Evolutionary conservation across 2,329 filamentous ascomycete species (phyloP), one percentile per base, ranked within the genome.

Genomic region (Xylaria sp.): DNA sequence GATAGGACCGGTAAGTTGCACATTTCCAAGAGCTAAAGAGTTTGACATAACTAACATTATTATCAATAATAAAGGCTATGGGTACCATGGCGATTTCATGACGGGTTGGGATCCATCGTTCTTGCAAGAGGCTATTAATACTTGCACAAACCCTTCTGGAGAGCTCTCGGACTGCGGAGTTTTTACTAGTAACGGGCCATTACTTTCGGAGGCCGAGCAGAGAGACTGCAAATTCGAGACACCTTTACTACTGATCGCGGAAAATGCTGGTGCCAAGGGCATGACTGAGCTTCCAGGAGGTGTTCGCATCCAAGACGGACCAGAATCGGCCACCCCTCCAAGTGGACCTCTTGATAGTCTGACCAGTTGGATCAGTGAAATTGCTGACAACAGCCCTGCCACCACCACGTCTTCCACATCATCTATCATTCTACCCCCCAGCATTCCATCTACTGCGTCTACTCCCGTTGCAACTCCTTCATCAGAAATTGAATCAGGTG

Each of bases 1-100:
- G 93, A 97, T 71, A 82, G 85, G 25, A 88, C 88, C 69, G 90
- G 89, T 85, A 79, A 71, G 81, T 73, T 21, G 25, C 29, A 3
- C 15, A n/a, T 19, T 13, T 10, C 15, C 2, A 23, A 19, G 43
- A 31, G 3, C 0, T 3, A 6, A 21, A 13, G 11, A 27, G 13
- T 37, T 53, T 7, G 17, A 9, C 4, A 1, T 41, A 13, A 33
- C 8, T 53, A 33, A 31, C 25, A 19, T n/a, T n/a, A n/a, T n/a
- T n/a, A n/a, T n/a, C n/a, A n/a, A n/a, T n/a, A 13, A 1, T 23
- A 8, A 13, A 89, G 89, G 91, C 48, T 90, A 82, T 68, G 89
- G 90, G 35, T 92, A 92, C 74, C 86, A 95, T 72, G 92, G 83
- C 49, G 92, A 96, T 72, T 93, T 94, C 77, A 87, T 93, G 70